Conservation (phyloP, 2,329 filamentous ascomycete genomes). For the Pseudogymnoascus sp. region DNA sequence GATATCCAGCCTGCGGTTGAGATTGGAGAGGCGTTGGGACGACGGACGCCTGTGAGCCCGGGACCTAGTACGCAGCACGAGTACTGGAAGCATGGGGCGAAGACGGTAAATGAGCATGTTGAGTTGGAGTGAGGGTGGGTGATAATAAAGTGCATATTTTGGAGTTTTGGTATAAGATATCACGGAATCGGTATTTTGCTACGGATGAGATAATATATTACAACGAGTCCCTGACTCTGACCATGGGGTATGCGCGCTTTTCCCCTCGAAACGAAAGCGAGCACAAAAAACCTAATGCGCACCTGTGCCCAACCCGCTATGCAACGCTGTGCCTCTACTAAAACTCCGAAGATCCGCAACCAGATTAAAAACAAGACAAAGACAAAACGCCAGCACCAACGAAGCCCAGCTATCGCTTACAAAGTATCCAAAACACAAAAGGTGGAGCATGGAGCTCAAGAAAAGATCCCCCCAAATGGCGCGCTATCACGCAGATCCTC, state of each 20-base stretch:
- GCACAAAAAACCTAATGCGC: conserved; percentile 19
- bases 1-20: neutral
- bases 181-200: neutral
- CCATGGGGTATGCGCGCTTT: neutral
- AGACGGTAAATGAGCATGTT: neutral
- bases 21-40: neutral
- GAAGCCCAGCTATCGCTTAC: neutral
- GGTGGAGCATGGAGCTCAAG: conserved; percentile 27
- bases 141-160: conserved; percentile 11
- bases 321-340: neutral
- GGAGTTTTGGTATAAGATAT: conserved; percentile 29
- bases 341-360: conserved; percentile 1
- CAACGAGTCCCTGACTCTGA: neutral
- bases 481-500: conserved; percentile 69
- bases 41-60: neutral
- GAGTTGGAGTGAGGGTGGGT: neutral
- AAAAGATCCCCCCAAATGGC: conserved; percentile 59
- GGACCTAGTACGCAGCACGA: neutral
- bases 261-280: conserved; percentile 15
- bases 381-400: neutral
- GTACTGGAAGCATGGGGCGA: neutral
- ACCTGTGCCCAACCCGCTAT: conserved; percentile 30
- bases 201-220: neutral
- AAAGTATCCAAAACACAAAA: neutral
- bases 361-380: neutral